A percentile compares a stretch with the other conserved stretches of the same genome.
Evolutionary conservation across 148 eudicot species (phyloP).

Genomic region (Polygonum aviculare): DNA sequence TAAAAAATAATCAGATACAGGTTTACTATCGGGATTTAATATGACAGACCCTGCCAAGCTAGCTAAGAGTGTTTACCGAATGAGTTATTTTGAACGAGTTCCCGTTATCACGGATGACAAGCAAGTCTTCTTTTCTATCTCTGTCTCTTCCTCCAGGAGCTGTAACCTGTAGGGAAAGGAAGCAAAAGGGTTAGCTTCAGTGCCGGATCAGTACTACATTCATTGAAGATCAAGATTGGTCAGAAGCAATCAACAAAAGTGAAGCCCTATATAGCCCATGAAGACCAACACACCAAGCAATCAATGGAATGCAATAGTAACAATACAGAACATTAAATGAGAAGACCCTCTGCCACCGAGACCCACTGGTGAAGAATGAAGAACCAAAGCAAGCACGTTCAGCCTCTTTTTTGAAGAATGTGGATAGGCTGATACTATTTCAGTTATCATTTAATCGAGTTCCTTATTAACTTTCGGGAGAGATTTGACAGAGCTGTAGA

Average conservation of each 20-base stretch:
- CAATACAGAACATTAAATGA: background rate
- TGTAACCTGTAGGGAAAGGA: conserved; percentile 48
- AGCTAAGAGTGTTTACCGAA: conserved; percentile 28
- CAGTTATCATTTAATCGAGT: background rate
- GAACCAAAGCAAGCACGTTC: background rate
- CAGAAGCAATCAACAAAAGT: background rate
- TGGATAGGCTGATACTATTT: background rate
- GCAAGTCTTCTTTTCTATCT: conserved; percentile 74
- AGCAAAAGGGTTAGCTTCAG: conserved; percentile 10
- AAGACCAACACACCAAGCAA: too few species aligned
- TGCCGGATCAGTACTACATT: background rate
- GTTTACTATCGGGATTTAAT: background rate
- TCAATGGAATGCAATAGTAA: background rate
- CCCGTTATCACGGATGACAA: conserved; percentile 80
- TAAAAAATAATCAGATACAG: background rate
- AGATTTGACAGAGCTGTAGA: background rate
- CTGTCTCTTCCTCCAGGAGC: conserved; percentile 75
- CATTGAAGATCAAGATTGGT: background rate
- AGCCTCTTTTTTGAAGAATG: background rate
- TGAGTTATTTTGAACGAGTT: conserved; percentile 71
- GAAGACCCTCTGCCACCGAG: background rate
- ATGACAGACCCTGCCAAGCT: background rate
- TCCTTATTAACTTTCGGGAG: background rate
- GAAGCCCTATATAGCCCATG: too few species aligned
- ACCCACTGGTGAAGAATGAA: background rate